Base-by-base conservation (phyloP, 352 stramenopile species). In the Phytophthora palmivora region DNA sequence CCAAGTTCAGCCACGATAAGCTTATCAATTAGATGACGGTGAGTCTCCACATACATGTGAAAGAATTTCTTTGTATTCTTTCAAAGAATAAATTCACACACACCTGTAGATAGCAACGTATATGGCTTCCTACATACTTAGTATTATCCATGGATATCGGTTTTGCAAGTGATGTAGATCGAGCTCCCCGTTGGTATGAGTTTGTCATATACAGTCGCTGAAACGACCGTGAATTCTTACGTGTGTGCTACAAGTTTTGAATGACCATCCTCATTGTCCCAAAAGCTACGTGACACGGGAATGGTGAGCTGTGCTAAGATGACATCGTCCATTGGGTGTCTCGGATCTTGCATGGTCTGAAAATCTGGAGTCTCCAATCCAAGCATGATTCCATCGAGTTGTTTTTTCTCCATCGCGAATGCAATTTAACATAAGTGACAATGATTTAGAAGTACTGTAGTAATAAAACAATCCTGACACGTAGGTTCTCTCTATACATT, bases 251-350 rank as follows among this genome's bases (percentile, higher is more conserved):
- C n/a, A n/a, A n/a, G n/a, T 30, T 4, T 42, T 56, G 26, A 61
- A 14, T 9, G 34, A 39, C 32, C 45, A 61, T 11, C 56, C 28
- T 14, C 48, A 48, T 6, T 63, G 39, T 4, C 38, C 30, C 2
- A 24, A 18, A 34, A 60, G 51, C 65, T 60, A 78, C 12, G 52
- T 62, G 32, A 78, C 44, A 2, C 43, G 42, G 28, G 56, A 73
- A 16, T 55, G 65, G 33, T 76, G 73, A 78, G 52, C 21, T 60
- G 52, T 16, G 64, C 55, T 24, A 78, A 65, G 48, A 75, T 46
- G 1, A 24, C 49, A 4, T 36, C 49, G 10, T 47, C 6, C 21
- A 61, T 3, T 5, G 30, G 19, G 2, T 45, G 30, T 0, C 42
- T 49, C 1, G 11, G 79, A 3, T 68, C 51, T 19, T 63, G 43